These are phyloP conservation scores for Chrysosphaeria jannelii DNA, from an alignment of 2,329 filamentous ascomycete genomes.

Conservation along the genomic window DNA sequence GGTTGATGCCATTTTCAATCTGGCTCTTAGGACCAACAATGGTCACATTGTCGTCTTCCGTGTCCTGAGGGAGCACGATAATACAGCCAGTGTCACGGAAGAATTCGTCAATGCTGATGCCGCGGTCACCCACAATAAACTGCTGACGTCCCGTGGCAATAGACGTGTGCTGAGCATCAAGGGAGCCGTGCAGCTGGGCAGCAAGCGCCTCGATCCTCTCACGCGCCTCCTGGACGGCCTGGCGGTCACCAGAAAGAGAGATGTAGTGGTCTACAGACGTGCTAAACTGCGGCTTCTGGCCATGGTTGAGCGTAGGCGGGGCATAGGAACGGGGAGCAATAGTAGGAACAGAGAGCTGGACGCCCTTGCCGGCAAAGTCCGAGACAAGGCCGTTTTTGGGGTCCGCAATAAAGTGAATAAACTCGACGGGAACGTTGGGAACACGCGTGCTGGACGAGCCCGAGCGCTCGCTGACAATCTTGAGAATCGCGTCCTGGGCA, in stretches of 20 bases:
- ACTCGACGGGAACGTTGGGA: constrained; percentile 62
- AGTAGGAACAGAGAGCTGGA: constrained; percentile 57
- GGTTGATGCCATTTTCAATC: constrained; percentile 47
- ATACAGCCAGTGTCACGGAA: constrained; percentile 72
- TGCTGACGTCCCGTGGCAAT: constrained; percentile 75
- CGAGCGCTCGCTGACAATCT: constrained; percentile 64
- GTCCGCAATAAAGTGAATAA: constrained; percentile 84
- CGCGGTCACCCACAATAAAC: constrained; percentile 73
- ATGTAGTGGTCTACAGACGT: constrained; percentile 52
- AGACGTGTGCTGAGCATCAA: constrained; percentile 48
- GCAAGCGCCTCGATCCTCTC: constrained; percentile 55
- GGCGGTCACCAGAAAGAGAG: constrained; percentile 58
- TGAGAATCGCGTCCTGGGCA: constrained; percentile 56
- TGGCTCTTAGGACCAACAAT: constrained; percentile 52
- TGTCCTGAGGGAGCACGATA: constrained; percentile 47
- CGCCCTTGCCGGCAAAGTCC: constrained; percentile 41
- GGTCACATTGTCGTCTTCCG: constrained; percentile 58
- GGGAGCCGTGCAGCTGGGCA: constrained; percentile 41
- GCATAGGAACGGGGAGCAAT: constrained; percentile 48
- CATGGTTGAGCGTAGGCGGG: constrained; percentile 30
- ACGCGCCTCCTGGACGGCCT: constrained; percentile 49
- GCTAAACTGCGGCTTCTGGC: constrained; percentile 36
- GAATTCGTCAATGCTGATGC: constrained; percentile 58
- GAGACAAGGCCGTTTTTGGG: constrained; percentile 37
- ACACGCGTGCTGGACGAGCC: constrained; percentile 58